These are phyloP conservation scores for Cephaloascus albidus DNA, from an alignment of 805 yeast genomes.

Conservation along the genomic window DNA sequence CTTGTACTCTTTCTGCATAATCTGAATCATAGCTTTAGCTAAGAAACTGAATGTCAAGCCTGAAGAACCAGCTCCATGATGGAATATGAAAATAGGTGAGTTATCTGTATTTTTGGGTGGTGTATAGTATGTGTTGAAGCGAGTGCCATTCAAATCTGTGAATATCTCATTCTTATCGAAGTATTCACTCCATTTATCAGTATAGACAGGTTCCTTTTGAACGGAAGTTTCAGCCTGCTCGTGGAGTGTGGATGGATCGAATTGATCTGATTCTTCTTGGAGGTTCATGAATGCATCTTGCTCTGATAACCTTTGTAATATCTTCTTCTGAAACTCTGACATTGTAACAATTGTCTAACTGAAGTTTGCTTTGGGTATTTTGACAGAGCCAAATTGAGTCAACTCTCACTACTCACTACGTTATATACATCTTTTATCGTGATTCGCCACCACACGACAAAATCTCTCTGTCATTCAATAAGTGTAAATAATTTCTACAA, in stretches of 20 bases:
- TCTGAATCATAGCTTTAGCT: slow-evolving; percentile 19
- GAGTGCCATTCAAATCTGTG: slow-evolving; percentile 2
- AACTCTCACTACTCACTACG: too few species aligned
- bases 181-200: slow-evolving; percentile 18
- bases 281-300: not conserved
- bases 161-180: slow-evolving; percentile 17
- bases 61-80: slow-evolving; percentile 95
- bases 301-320: not conserved
- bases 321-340: not conserved
- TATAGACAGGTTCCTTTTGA: not conserved
- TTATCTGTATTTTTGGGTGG: slow-evolving; percentile 30
- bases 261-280: not conserved
- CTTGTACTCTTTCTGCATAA: slow-evolving; percentile 9
- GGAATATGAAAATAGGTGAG: slow-evolving; percentile 60
- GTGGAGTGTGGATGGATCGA: not conserved
- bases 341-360: too few species aligned
- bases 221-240: too few species aligned
- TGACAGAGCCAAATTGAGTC: too few species aligned
- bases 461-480: too few species aligned
- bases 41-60: slow-evolving; percentile 67
- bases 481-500: not conserved
- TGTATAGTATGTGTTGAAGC: slow-evolving; percentile 41
- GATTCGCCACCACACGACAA: too few species aligned
- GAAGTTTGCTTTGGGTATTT: too few species aligned
- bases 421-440: too few species aligned